phyloP scores from a whole-genome alignment of 2,329 filamentous ascomycete species.

The Apiospora rasikravindrae region DNA sequence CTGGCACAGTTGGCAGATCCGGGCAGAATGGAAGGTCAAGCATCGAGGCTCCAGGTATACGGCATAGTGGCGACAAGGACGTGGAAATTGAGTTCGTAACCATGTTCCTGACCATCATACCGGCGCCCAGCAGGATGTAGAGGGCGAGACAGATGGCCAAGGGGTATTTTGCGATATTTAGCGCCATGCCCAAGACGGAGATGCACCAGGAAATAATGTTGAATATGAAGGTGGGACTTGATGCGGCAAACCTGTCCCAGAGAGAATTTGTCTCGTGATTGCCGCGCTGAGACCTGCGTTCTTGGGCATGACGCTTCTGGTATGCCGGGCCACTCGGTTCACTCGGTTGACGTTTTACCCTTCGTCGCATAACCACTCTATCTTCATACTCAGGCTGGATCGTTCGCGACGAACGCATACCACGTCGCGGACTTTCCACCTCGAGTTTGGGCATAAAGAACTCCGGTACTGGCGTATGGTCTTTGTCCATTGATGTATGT shows the following conservation, averaged over 20 bases:
- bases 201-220: slow-evolving; percentile 54
- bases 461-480: slow-evolving; percentile 53
- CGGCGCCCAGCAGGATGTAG: slow-evolving; percentile 63
- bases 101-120: slow-evolving; percentile 66
- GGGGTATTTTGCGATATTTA: slow-evolving; percentile 68
- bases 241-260: slow-evolving; percentile 40
- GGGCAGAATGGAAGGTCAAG: slow-evolving; percentile 70
- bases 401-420: slow-evolving; percentile 43
- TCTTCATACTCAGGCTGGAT: slow-evolving; percentile 38
- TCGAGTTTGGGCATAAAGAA: slow-evolving; percentile 59
- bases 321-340: slow-evolving; percentile 30
- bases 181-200: slow-evolving; percentile 62
- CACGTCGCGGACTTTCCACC: slow-evolving; percentile 44
- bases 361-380: slow-evolving; percentile 35
- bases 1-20: slow-evolving; percentile 32
- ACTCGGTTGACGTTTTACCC: slow-evolving; percentile 30
- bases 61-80: slow-evolving; percentile 72
- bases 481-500: slow-evolving; percentile 35
- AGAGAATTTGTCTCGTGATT: slow-evolving; percentile 30
- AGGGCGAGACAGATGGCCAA: slow-evolving; percentile 65
- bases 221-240: slow-evolving; percentile 45
- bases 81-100: slow-evolving; percentile 64
- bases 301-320: slow-evolving; percentile 13
- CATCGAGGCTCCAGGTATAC: slow-evolving; percentile 67
- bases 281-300: slow-evolving; percentile 3